Evolutionary conservation across 106 monocot genomes (phyloP), one percentile per base, ranked within the genome.

Genomic region (Acorus gramineus): DNA sequence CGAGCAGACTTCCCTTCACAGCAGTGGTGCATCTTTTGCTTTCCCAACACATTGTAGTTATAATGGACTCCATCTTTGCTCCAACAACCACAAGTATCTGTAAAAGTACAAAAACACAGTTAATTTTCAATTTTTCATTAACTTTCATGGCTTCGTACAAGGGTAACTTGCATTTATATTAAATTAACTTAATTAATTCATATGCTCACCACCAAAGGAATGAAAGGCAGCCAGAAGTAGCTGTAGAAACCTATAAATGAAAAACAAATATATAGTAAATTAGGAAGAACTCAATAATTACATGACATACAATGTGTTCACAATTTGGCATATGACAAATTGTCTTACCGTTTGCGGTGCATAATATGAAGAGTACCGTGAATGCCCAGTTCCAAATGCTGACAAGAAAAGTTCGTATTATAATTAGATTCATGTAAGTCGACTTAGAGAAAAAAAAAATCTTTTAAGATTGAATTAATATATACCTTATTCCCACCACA

Each of bases 321-420:
- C 28, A 28, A 28, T 28, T 28, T 28, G 28, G 1, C 28, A 74
- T 10, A 42, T 4, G 61, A 44, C 45, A 56, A 53, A 56, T 7
- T 11, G 28, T 43, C 49, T 60, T 85, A 85, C 85, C 75, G 50
- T 76, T n/a, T 8, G 81, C 74, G 51, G 61, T 75, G 51, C 72
- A 76, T 43, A 85, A 62, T 52, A 85, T 65, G 74, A 78, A 78
- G 48, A 81, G n/a, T 7, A 78, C 9, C 43, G 72, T 71, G 58
- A 72, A 85, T 8, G 66, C 49, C 81, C 85, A 81, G 9, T 67
- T 75, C 69, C 77, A 81, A 9, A 44, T 46, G 67, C 85, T 85
- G 78, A 75, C 45, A 11, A 50, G 47, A 53, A 61, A n/a, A 53
- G 46, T 42, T 59, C 3, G 45, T 13, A 50, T 12, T 13, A 4